phyloP scores from a whole-genome alignment of 305 asterid species.

The Fraxinus sp. region DNA sequence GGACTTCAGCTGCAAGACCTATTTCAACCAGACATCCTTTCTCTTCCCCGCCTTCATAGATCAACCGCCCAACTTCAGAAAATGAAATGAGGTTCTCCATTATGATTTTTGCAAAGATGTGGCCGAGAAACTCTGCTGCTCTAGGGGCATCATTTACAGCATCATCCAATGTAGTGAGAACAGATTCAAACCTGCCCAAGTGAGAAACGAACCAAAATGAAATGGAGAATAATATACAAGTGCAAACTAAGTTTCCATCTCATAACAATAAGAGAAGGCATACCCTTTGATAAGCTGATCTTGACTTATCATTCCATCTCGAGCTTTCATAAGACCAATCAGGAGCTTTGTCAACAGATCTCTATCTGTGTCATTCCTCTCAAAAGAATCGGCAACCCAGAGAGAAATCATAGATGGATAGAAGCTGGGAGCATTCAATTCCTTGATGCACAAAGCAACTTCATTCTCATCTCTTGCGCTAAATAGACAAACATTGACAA shows the following conservation, averaged over 20 bases:
- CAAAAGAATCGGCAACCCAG: slow-evolving; percentile 65
- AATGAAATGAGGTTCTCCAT: slow-evolving; percentile 42
- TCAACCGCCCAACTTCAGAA: slow-evolving; percentile 41
- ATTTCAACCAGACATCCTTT: slow-evolving; percentile 41
- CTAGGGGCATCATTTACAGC: slow-evolving; percentile 64
- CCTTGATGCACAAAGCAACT: slow-evolving; percentile 62
- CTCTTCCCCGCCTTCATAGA: slow-evolving; percentile 55
- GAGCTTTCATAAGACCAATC: slow-evolving; percentile 43
- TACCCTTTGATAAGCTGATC: slow-evolving; percentile 65
- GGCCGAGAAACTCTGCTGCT: slow-evolving; percentile 61
- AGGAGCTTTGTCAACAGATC: slow-evolving; percentile 59
- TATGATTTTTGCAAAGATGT: slow-evolving; percentile 38
- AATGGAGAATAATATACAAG: neutral
- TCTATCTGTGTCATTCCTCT: slow-evolving; percentile 61
- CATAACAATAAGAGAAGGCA: neutral
- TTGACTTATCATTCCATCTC: slow-evolving; percentile 32
- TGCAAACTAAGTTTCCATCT: neutral
- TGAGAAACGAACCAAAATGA: neutral
- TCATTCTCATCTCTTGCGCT: slow-evolving; percentile 65
- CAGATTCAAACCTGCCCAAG: slow-evolving; percentile 55
- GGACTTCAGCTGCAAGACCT: slow-evolving; percentile 41
- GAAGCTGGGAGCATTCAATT: slow-evolving; percentile 52
- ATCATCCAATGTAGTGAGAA: slow-evolving; percentile 56
- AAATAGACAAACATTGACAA: slow-evolving; percentile 10
- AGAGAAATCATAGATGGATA: slow-evolving; percentile 55